Evolutionary conservation across 495 filamentous ascomycete genomes (phyloP), one percentile per base, ranked within the genome.

Genomic region (Xylaria telfairii): DNA sequence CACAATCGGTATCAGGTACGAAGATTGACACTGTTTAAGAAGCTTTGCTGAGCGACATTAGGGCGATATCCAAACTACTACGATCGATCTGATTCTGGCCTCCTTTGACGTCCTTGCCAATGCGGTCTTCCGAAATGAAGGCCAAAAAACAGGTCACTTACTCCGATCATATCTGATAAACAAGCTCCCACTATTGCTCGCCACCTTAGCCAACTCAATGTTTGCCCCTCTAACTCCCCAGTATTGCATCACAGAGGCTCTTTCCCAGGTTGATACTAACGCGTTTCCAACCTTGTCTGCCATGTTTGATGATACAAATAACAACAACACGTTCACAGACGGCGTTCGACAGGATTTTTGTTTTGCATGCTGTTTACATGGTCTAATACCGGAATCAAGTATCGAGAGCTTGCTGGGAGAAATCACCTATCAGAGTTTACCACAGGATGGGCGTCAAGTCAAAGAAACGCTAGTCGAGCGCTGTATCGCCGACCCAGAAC

Each of bases 161-260:
- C 87, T 97, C 68, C 90, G 94, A 56, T 96, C 94, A 13, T 99
- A 96, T 75, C 85, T 98, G 4, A 92, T 96, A 69, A 98, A 99
- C 83, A 97, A 97, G 78, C 83, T 98, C 4, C 96, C 96, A 0
- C 75, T 91, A 7, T 90, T 98, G 26, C 84, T 99, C 12, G 83
- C 86, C 12, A 87, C 89, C 32, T 87, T 96, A 66, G 83, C 83
- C 2, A 75, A 82, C 42, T 83, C 83, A 1, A 82, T 84, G 75
- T 93, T 92, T 80, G 83, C 88, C 6, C 87, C 90, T 0, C 81
- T 94, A 49, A 88, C 91, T 7, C 80, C 92, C 59, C 92, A 96
- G 75, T 82, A 89, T 69, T 97, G 92, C 79, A 93, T 97, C 73
- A 90, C 90, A 24, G 89, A 93, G 76, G 94, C 93, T 0, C 82